Conservation (phyloP, 2,329 filamentous ascomycete species). For the Penicillium sp. region DNA sequence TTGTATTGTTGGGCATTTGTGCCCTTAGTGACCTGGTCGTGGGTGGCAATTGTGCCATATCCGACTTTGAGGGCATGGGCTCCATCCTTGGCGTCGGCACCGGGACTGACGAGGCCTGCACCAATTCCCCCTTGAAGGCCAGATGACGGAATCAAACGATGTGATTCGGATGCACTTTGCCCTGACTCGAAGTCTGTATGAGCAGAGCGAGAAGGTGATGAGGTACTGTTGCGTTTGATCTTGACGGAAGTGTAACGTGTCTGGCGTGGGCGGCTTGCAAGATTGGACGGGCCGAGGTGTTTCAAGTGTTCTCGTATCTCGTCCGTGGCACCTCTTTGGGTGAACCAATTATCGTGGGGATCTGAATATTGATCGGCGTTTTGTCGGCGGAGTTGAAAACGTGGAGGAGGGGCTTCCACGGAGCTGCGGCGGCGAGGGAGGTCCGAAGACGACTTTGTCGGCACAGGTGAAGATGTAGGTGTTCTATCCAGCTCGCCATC, state of each 20-base stretch:
- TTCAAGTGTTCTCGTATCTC: conserved; percentile 62
- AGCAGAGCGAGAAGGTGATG: conserved; percentile 36
- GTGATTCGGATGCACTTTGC: conserved; percentile 46
- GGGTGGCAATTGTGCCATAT: conserved; percentile 52
- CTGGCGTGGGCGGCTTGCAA: conserved; percentile 59
- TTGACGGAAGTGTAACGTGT: conserved; percentile 66
- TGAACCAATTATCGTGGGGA: conserved; percentile 34
- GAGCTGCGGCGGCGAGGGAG: conserved; percentile 35
- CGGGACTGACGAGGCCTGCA: conserved; percentile 55
- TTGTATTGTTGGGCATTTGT: conserved; percentile 24
- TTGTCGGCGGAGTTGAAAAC: conserved; percentile 43
- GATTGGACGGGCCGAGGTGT: conserved; percentile 65
- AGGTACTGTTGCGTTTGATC: conserved; percentile 59
- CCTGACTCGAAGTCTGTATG: conserved; percentile 37
- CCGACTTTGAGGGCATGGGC: conserved; percentile 61
- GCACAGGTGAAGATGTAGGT: conserved; percentile 29
- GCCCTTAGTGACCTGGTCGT: conserved; percentile 29
- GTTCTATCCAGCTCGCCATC: conserved; percentile 46
- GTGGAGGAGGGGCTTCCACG: conserved; percentile 39
- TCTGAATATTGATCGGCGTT: conserved; percentile 32
- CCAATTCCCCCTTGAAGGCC: conserved; percentile 56
- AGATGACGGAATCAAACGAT: conserved; percentile 28
- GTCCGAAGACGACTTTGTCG: conserved; percentile 18
- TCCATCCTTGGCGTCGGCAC: conserved; percentile 64
- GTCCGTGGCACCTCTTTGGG: conserved; percentile 54